Percentiles rank a stretch among this genome's conserved stretches.
phyloP scores from a whole-genome alignment of 1,284 basidiomycete genomes.

The Acaromyces ingoldii region DNA sequence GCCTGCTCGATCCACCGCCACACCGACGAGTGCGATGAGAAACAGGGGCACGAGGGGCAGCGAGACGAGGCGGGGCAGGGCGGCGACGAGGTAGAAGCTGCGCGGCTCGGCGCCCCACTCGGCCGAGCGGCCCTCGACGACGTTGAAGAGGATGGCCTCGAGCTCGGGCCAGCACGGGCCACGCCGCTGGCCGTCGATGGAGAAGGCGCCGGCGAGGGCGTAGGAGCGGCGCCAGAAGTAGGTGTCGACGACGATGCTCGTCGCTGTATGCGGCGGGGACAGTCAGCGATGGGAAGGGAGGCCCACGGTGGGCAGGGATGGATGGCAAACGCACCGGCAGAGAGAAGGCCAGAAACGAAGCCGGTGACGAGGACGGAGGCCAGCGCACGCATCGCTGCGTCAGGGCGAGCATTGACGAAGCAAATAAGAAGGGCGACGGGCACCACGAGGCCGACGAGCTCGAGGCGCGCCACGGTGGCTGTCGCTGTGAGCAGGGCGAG shows the following conservation, averaged over 20 bases:
- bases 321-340: too few relatives aligned
- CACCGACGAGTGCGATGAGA: too few relatives aligned
- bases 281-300: not conserved
- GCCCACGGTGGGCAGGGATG: too few relatives aligned
- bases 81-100: constrained; percentile 31
- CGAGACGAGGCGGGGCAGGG: not conserved
- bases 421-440: constrained; percentile 25
- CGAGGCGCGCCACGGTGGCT: constrained; percentile 72
- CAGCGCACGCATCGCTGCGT: too few relatives aligned
- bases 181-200: too few relatives aligned
- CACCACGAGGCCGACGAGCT: constrained; percentile 58
- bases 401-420: too few relatives aligned
- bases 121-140: constrained; percentile 74
- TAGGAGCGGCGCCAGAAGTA: constrained; percentile 67
- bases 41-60: not conserved
- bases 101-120: constrained; percentile 97
- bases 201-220: too few relatives aligned
- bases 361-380: too few relatives aligned
- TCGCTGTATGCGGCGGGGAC: not conserved
- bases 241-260: constrained; percentile 64
- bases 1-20: too few relatives aligned
- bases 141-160: constrained; percentile 75
- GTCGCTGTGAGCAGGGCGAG: constrained; percentile 61
- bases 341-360: too few relatives aligned
- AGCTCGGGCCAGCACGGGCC: constrained; percentile 71